phyloP scores from a whole-genome alignment of 495 filamentous ascomycete genomes.

The Lasiosphaeriaceae sp. region DNA sequence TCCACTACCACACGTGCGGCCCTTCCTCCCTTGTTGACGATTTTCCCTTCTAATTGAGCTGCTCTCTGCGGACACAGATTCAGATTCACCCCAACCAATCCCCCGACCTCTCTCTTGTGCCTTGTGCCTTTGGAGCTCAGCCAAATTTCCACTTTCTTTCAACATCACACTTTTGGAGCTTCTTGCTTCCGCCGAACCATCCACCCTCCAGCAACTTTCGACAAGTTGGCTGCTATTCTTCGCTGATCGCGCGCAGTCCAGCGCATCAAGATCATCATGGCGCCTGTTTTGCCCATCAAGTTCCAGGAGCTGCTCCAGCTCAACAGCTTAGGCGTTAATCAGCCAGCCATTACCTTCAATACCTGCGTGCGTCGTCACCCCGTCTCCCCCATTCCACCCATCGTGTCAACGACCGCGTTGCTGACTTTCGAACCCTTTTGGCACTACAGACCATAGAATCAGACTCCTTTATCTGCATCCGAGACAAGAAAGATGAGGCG shows the following conservation, averaged over 20 bases:
- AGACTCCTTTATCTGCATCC: conserved; percentile 89
- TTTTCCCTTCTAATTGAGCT: conserved; percentile 17
- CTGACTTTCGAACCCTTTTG: conserved; percentile 19
- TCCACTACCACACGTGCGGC: neutral
- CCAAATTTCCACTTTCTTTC: conserved; percentile 20
- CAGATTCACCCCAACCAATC: no score
- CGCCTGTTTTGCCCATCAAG: conserved; percentile 71
- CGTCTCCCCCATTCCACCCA: conserved; percentile 3
- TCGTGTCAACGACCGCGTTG: conserved; percentile 4
- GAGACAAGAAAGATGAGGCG: conserved; percentile 79
- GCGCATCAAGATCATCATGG: conserved; percentile 39
- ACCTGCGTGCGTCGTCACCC: conserved; percentile 77
- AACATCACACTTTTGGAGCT: conserved; percentile 11
- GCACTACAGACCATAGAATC: conserved; percentile 84
- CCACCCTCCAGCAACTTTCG: conserved; percentile 23
- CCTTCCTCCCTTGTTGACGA: conserved; percentile 7
- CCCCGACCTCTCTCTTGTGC: neutral
- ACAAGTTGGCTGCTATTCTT: conserved; percentile 31
- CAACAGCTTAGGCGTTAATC: conserved; percentile 73
- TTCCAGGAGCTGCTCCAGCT: conserved; percentile 93
- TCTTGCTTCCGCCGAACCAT: conserved; percentile 8
- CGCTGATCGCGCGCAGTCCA: conserved; percentile 29
- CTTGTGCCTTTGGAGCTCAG: conserved; percentile 13
- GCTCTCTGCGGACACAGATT: conserved; percentile 9
- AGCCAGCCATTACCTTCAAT: conserved; percentile 91